phyloP scores from a whole-genome alignment of 2,329 filamentous ascomycete genomes.

The Ploettnerulaceae sp. region DNA sequence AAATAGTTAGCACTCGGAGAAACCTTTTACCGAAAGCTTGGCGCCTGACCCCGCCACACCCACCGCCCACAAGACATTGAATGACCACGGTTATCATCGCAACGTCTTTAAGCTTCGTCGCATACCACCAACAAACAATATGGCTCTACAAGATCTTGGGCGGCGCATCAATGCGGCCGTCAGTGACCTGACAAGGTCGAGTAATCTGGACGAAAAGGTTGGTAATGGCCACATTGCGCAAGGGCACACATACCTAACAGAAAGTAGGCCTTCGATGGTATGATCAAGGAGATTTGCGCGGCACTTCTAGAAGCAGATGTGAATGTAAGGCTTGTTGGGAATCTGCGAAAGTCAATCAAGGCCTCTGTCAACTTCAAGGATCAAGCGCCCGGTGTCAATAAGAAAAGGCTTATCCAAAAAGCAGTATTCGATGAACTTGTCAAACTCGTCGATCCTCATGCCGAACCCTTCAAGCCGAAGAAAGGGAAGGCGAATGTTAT shows the following conservation, averaged over 20 bases:
- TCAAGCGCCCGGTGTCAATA: conserved; percentile 85
- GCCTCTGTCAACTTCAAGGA: conserved; percentile 91
- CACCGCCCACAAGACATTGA: conserved; percentile 7
- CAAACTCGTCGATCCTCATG: conserved; percentile 89
- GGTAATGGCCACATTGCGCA: conserved; percentile 13
- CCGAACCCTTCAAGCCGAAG: conserved; percentile 92
- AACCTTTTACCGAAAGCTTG: conserved; percentile 10
- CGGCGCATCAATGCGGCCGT: conserved; percentile 98
- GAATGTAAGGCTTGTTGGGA: conserved; percentile 88
- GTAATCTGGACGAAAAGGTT: conserved; percentile 94
- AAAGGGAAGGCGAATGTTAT: conserved; percentile 96
- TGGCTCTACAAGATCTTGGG: conserved; percentile 98
- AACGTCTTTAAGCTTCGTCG: too few species aligned
- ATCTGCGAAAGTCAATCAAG: conserved; percentile 90
- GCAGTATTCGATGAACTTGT: conserved; percentile 96
- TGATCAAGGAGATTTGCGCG: conserved; percentile 97
- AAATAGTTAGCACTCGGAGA: conserved; percentile 14
- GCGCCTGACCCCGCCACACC: conserved; percentile 16
- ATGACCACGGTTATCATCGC: not conserved
- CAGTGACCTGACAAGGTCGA: conserved; percentile 84
- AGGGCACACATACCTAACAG: conserved; percentile 36
- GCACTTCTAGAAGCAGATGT: conserved; percentile 96
- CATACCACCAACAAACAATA: conserved; percentile 39
- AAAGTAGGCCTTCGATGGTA: conserved; percentile 81
- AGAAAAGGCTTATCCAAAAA: conserved; percentile 97